phyloP scores from a whole-genome alignment of 2,329 filamentous ascomycete species.

The Fonsecaea nubica region DNA sequence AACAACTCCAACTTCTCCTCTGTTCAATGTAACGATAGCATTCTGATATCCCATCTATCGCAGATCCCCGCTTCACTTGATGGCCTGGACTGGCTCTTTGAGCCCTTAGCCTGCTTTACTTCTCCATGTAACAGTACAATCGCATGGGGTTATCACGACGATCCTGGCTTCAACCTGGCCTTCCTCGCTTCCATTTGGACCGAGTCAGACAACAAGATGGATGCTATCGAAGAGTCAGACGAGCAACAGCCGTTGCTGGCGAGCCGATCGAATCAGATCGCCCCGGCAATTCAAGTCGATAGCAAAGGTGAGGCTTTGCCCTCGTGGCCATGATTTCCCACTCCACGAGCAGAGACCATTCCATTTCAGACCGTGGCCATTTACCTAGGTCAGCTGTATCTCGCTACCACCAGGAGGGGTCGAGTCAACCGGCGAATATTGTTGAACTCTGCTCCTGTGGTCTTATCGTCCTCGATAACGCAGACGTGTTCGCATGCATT shows the following conservation, averaged over 20 bases:
- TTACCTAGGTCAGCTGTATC: conserved; percentile 12
- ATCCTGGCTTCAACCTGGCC: background rate
- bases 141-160: conserved; percentile 2
- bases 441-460: conserved; percentile 13
- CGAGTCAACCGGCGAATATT: conserved; percentile 9
- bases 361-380: conserved; percentile 9
- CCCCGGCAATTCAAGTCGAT: conserved; percentile 7
- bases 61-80: conserved; percentile 27
- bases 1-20: conserved; percentile 27
- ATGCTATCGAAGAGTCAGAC: conserved; percentile 9
- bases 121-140: conserved; percentile 16
- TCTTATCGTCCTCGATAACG: conserved; percentile 30
- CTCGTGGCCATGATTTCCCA: conserved; percentile 14
- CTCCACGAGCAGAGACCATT: background rate
- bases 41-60: conserved; percentile 8
- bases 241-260: conserved; percentile 18
- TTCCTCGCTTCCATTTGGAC: background rate
- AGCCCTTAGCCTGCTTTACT: conserved; percentile 11
- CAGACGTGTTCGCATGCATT: background rate
- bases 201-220: conserved; percentile 17
- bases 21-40: conserved; percentile 31
- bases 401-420: conserved; percentile 27
- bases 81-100: background rate
- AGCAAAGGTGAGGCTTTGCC: conserved; percentile 12
- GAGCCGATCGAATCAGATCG: conserved; percentile 5